phyloP scores from a whole-genome alignment of 768 basidiomycete species.

The Mycena alexandri region DNA sequence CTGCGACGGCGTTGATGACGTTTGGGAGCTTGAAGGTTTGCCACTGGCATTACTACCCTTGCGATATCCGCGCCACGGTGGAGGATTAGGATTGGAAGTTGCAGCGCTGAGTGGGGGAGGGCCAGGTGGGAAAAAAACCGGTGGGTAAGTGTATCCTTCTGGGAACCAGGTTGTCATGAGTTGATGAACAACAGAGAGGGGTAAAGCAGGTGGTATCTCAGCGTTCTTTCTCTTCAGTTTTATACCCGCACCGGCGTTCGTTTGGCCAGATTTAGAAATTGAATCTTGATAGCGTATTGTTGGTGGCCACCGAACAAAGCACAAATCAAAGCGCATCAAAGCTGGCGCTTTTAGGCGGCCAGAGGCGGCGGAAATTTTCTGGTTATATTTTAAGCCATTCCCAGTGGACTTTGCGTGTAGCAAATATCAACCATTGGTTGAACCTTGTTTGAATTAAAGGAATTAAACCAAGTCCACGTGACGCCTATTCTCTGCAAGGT shows the following conservation, averaged over 20 bases:
- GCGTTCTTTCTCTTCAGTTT: not conserved
- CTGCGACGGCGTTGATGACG: not conserved
- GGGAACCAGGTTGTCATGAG: conserved; percentile 33
- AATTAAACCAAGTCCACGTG: no score
- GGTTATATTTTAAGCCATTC: no score
- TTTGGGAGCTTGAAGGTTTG: conserved; percentile 1
- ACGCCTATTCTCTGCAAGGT: no score
- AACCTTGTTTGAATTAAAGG: no score
- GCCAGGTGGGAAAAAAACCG: conserved; percentile 26
- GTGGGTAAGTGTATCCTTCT: conserved; percentile 20
- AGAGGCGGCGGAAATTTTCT: no score
- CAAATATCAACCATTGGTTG: no score
- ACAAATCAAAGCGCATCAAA: conserved; percentile 10
- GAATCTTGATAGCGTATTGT: conserved; percentile 14
- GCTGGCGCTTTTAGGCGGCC: not conserved
- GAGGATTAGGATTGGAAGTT: conserved; percentile 15
- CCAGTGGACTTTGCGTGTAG: no score
- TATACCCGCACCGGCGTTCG: conserved; percentile 5
- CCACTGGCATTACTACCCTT: not conserved
- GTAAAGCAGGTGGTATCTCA: conserved; percentile 13
- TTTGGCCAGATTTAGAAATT: conserved; percentile 17
- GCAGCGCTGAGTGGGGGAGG: conserved; percentile 31
- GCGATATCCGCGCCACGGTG: conserved; percentile 10
- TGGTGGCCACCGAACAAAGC: not conserved
- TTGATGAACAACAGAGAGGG: not conserved